These are phyloP conservation scores for Fraxinus angustifolia DNA, from an alignment of 305 asterid species.

Conservation along the genomic window DNA sequence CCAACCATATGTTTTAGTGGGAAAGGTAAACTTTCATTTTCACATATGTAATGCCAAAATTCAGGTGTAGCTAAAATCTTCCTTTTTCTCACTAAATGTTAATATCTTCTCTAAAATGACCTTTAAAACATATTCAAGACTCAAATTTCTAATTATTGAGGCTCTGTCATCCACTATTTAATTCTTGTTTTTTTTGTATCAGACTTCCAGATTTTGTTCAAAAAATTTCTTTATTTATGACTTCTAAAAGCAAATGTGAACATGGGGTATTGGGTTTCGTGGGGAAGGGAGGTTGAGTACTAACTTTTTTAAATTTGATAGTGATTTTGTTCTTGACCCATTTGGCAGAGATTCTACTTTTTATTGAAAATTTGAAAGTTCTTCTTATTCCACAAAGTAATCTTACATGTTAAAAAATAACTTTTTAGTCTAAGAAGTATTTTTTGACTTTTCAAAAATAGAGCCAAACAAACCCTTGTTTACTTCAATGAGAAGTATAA, in stretches of 20 bases:
- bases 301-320: no score
- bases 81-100: conserved; percentile 26
- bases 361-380: no score
- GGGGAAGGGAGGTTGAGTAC: no score
- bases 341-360: no score
- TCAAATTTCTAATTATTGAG: conserved; percentile 24
- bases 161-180: conserved; percentile 28
- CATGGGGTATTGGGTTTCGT: not conserved
- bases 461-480: not conserved
- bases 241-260: conserved; percentile 32
- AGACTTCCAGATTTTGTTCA: conserved; percentile 1
- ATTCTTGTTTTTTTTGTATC: not conserved
- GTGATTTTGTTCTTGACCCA: not conserved
- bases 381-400: not conserved
- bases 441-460: no score
- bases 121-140: not conserved
- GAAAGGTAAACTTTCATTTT: conserved; percentile 27
- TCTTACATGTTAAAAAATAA: no score
- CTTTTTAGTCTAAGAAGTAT: not conserved
- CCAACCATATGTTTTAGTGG: conserved; percentile 8
- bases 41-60: conserved; percentile 21
- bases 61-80: conserved; percentile 34
- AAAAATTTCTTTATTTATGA: conserved; percentile 3
- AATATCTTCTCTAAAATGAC: conserved; percentile 6
- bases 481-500: conserved; percentile 23